Base-by-base conservation (phyloP, 306 rosid species). In the Abrus pulchellus region DNA sequence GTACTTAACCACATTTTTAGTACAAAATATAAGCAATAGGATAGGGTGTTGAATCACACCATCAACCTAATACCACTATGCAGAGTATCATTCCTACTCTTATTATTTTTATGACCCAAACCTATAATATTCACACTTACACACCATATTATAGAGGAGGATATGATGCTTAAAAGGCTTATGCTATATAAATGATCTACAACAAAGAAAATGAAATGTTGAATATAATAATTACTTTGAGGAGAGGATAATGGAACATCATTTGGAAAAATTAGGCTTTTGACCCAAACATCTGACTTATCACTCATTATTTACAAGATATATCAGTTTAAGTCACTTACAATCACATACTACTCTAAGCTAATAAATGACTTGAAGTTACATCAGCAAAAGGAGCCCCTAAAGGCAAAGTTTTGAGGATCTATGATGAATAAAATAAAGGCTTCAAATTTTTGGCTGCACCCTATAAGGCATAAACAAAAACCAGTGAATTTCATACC, bases 111-210 rank as follows among this genome's bases (percentile, higher is more conserved):
- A 40, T 33, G 28, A 57, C 68, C 79, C 29, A 8, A 72, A 43
- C 9, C 68, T 67, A 57, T 66, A 41, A 66, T 66, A n/a, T 13
- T 53, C 40, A 48, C 44, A 36, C 14, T 55, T 67, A 27, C 2
- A 59, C 38, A 83, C 54, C 62, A 75, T 60, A 60, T 60, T 69
- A 10, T 63, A 49, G 28, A 27, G 72, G 56, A 56, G 52, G 45
- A 70, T 27, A 11, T 34, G 10, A 20, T 6, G 44, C 72, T 68
- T 55, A 32, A 12, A 56, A 56, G 60, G 44, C 49, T 55, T 56
- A 45, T 27, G 40, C 11, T 1, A 53, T 36, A 50, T 14, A 9
- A 68, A 44, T 59, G 28, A 68, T 68, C 44, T 13, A 52, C 45
- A 48, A 60, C 38, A 75, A 36, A 49, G 63, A 11, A 48, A 76